Evolutionary conservation across 2,329 filamentous ascomycete species (phyloP).

Genomic region (Meredithiella fracta): DNA sequence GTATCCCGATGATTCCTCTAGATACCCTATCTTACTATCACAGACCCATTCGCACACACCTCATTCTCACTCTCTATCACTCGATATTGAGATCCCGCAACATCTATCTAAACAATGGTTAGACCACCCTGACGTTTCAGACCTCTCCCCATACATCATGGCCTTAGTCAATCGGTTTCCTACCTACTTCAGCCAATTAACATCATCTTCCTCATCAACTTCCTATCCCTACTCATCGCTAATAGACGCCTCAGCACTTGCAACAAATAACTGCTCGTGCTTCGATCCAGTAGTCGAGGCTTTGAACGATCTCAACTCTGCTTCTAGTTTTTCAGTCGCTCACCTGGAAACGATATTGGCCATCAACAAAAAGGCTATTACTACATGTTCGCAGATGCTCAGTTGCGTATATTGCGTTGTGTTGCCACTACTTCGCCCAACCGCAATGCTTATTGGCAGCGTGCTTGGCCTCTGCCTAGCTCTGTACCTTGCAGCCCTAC

Average conservation of each 20-base stretch:
- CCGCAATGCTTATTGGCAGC: conserved; percentile 26
- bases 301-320: conserved; percentile 31
- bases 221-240: background rate
- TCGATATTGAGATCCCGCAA: conserved; percentile 8
- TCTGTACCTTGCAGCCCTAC: background rate
- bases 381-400: conserved; percentile 32
- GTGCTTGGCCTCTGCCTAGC: background rate
- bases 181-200: background rate
- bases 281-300: conserved; percentile 23
- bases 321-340: conserved; percentile 23
- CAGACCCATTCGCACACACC: conserved; percentile 22
- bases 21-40: conserved; percentile 17
- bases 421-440: conserved; percentile 26
- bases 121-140: conserved; percentile 16
- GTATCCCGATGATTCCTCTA: background rate
- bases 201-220: background rate
- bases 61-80: conserved; percentile 22
- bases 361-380: conserved; percentile 32
- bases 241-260: background rate
- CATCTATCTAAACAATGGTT: conserved; percentile 17
- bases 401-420: conserved; percentile 29
- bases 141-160: background rate
- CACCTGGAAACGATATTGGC: conserved; percentile 30
- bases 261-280: background rate
- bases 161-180: background rate